Evolutionary conservation across 805 yeast genomes (phyloP), one percentile per base, ranked within the genome.

Genomic region (Metschnikowia sp.): DNA sequence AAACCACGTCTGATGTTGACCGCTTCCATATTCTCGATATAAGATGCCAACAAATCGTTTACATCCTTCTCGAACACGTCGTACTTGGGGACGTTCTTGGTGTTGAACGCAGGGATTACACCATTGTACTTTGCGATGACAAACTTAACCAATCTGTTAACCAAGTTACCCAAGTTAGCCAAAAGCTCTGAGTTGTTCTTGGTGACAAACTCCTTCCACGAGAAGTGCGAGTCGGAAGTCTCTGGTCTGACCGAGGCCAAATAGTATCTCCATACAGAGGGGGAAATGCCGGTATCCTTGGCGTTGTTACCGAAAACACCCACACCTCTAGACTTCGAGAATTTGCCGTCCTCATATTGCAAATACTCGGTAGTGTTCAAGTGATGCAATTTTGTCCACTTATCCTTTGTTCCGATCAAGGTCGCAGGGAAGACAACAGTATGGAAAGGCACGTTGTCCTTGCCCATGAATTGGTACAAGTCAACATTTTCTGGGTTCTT

Each of bases 291-390:
- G 33, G 96, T 88, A 33, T 88, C 97, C 70, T 89, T 82, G 36
- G 98, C 99, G 63, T 88, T 91, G 72, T 92, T 92, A 64, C 99
- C 99, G 63, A 94, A 94, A 38, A 94, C 99, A 70, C 99, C 99
- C 52, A 92, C 79, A 58, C 94, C 94, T 72, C 99, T 83, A n/a
- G 96, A 88, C 72, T 94, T 94, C 47, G 98, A 92, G 75, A 94
- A 94, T 69, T 94, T 94, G 55, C 99, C 99, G 52, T 92, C 95
- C 74, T 94, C 99, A 63, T 94, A 94, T 69, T 94, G 98, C 62
- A 94, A 76, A 65, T 94, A 94, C 72, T 92, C 99, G 10, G 99
- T 94, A 39, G 99, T 91, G 65, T 83, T 87, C 57, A 94, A 72
- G 68, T 91, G 96, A 62, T 89, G 88, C 57, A 91, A 76, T 81